Percentiles rank a stretch among this genome's conserved stretches.
Evolutionary conservation across 305 asterid genomes (phyloP).

Genomic region (Fraxinus sp.): DNA sequence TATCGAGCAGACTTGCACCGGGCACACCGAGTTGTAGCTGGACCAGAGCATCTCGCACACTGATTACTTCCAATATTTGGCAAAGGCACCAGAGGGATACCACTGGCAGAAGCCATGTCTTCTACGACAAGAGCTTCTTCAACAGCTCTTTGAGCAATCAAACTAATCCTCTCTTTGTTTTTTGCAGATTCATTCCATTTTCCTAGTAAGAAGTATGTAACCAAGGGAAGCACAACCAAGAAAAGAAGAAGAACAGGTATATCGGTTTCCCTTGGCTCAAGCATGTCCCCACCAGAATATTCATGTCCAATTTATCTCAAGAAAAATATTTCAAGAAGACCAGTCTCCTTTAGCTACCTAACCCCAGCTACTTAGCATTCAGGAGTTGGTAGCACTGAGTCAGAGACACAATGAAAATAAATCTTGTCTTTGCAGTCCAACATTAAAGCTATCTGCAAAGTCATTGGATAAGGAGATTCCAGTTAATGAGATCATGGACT

Average conservation of each 20-base stretch:
- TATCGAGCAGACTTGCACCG: slow-evolving; percentile 80
- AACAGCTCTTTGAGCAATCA: slow-evolving; percentile 50
- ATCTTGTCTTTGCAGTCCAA: background rate
- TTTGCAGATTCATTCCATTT: slow-evolving; percentile 67
- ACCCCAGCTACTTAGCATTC: slow-evolving; percentile 11
- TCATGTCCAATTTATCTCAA: slow-evolving; percentile 55
- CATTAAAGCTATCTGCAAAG: background rate
- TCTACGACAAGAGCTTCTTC: slow-evolving; percentile 51
- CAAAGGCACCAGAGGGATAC: slow-evolving; percentile 42
- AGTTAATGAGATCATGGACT: background rate
- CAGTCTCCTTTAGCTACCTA: slow-evolving; percentile 34
- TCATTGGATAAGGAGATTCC: background rate
- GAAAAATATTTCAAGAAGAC: slow-evolving; percentile 27
- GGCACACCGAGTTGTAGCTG: slow-evolving; percentile 74
- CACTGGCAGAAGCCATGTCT: slow-evolving; percentile 44
- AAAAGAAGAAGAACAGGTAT: slow-evolving; percentile 57
- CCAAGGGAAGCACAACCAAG: slow-evolving; percentile 76
- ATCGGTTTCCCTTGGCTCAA: slow-evolving; percentile 75
- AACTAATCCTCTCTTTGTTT: slow-evolving; percentile 51
- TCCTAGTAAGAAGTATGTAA: slow-evolving; percentile 66
- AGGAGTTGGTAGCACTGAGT: background rate
- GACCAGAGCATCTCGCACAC: slow-evolving; percentile 69
- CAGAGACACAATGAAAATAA: background rate
- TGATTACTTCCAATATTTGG: slow-evolving; percentile 50
- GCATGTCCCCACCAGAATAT: slow-evolving; percentile 76